A percentile compares a stretch with the other conserved stretches of the same genome.
These are phyloP conservation scores for Argentina anserina DNA, from an alignment of 306 rosid species.

Conservation along the genomic window DNA sequence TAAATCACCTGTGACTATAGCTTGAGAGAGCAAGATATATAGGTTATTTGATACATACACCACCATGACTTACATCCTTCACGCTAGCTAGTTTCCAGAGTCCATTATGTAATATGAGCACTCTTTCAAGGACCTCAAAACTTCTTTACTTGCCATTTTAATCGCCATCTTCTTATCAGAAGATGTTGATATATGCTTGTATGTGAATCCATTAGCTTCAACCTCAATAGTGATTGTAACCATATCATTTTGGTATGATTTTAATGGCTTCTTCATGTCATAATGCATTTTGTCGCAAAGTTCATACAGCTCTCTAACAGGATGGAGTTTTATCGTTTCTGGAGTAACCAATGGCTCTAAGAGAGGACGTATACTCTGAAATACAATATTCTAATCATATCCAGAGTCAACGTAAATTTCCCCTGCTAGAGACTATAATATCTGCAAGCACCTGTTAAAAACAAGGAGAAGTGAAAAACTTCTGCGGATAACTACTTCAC, in stretches of 20 bases:
- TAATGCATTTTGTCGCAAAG: conserved; percentile 42
- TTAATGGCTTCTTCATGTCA: conserved; percentile 4
- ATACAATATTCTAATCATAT: conserved; percentile 45
- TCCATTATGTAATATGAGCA: background rate
- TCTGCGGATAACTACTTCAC: background rate
- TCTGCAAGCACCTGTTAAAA: conserved; percentile 69
- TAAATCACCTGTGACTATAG: no score
- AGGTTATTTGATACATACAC: no score
- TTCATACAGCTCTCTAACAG: conserved; percentile 43
- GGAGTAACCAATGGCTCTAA: conserved; percentile 69
- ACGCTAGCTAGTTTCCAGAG: background rate
- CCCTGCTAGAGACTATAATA: conserved; percentile 76
- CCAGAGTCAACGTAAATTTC: conserved; percentile 72
- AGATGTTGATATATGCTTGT: conserved; percentile 13
- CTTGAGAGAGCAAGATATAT: background rate
- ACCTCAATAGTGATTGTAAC: conserved; percentile 36
- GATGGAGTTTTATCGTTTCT: conserved; percentile 46
- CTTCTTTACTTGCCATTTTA: conserved; percentile 42
- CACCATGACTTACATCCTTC: background rate
- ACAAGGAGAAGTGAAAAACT: background rate
- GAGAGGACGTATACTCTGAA: conserved; percentile 54
- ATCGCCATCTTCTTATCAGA: conserved; percentile 30
- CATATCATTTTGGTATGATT: conserved; percentile 12
- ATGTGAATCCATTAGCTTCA: conserved; percentile 34
- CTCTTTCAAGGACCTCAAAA: conserved; percentile 44